Percentiles rank a stretch among this genome's conserved stretches.
Conservation (phyloP, 2,329 filamentous ascomycete species). For the Furcasterigmium sp. region DNA sequence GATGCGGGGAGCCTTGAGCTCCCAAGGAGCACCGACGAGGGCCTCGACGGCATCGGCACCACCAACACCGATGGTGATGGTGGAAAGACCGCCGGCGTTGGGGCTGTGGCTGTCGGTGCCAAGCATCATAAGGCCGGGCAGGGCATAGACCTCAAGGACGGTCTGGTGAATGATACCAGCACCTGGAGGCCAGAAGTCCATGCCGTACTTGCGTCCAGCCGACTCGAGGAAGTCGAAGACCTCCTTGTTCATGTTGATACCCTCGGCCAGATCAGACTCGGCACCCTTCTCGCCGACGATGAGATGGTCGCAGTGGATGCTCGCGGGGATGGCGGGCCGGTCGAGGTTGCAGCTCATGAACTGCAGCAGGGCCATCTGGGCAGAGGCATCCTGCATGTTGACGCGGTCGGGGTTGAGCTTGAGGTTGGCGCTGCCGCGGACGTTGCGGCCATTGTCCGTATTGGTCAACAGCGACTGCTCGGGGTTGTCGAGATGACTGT, state of each 20-base stretch:
- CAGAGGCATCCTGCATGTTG: slow-evolving; percentile 98
- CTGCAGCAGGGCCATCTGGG: slow-evolving; percentile 96
- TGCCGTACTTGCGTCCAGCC: slow-evolving; percentile 83
- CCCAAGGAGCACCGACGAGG: slow-evolving; percentile 93
- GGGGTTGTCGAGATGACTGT: slow-evolving; percentile 85
- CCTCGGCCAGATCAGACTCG: slow-evolving; percentile 75
- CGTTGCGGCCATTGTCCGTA: slow-evolving; percentile 77
- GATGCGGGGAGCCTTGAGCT: slow-evolving; percentile 89
- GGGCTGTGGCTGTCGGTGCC: slow-evolving; percentile 97
- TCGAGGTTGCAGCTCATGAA: slow-evolving; percentile 97
- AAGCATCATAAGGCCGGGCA: slow-evolving; percentile 98
- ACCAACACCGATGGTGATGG: slow-evolving; percentile 93
- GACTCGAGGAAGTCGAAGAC: slow-evolving; percentile 97
- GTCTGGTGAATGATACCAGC: slow-evolving; percentile 97
- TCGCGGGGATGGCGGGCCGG: slow-evolving; percentile 86
- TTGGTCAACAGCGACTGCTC: slow-evolving; percentile 81
- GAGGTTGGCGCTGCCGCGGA: slow-evolving; percentile 85
- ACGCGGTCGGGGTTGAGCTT: slow-evolving; percentile 97
- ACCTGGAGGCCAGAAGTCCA: slow-evolving; percentile 93
- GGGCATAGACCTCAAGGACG: slow-evolving; percentile 93
- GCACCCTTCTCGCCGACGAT: slow-evolving; percentile 94
- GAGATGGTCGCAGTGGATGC: slow-evolving; percentile 98
- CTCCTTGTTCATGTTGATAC: slow-evolving; percentile 89
- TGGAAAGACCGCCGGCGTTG: slow-evolving; percentile 90
- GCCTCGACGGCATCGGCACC: slow-evolving; percentile 97